These are phyloP conservation scores for Allantophomopsis lycopodina DNA, from an alignment of 2,329 filamentous ascomycete genomes.

Conservation along the genomic window DNA sequence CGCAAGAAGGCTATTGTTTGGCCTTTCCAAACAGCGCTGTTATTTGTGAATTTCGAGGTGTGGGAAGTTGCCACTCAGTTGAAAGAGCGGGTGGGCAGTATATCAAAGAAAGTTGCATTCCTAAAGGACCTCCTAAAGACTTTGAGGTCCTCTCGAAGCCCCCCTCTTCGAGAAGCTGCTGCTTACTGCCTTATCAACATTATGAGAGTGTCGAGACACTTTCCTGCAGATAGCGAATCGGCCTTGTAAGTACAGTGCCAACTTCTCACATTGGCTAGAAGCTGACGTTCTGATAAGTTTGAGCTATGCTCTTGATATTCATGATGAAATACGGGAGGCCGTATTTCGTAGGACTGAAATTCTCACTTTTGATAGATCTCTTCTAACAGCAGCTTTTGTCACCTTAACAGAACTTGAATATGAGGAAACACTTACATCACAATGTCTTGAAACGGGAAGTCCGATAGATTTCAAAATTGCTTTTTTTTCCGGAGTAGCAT, in stretches of 20 bases:
- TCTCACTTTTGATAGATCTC: slow-evolving; percentile 43
- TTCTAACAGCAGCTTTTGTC: slow-evolving; percentile 54
- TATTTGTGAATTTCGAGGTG: slow-evolving; percentile 53
- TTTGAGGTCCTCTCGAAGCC: slow-evolving; percentile 23
- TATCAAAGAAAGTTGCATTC: slow-evolving; percentile 53
- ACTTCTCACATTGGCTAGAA: not conserved
- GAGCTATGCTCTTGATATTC: slow-evolving; percentile 56
- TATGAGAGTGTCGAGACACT: slow-evolving; percentile 49
- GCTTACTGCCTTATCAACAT: slow-evolving; percentile 52
- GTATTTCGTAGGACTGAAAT: slow-evolving; percentile 44
- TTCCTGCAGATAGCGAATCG: slow-evolving; percentile 47
- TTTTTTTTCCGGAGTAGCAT: slow-evolving; percentile 45
- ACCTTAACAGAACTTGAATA: slow-evolving; percentile 48
- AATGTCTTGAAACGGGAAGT: slow-evolving; percentile 40
- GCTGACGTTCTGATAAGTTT: slow-evolving; percentile 28
- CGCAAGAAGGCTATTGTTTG: slow-evolving; percentile 41
- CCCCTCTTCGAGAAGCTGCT: slow-evolving; percentile 33
- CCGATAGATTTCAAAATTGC: slow-evolving; percentile 48
- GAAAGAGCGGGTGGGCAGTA: slow-evolving; percentile 43
- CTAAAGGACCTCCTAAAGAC: slow-evolving; percentile 49
- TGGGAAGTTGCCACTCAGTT: slow-evolving; percentile 58
- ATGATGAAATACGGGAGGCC: slow-evolving; percentile 53
- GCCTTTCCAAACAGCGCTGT: slow-evolving; percentile 46
- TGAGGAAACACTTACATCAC: slow-evolving; percentile 40
- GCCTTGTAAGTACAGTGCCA: slow-evolving; percentile 7